Conservation (phyloP, 208 protist species). For the Wallacemonas collosoma region DNA sequence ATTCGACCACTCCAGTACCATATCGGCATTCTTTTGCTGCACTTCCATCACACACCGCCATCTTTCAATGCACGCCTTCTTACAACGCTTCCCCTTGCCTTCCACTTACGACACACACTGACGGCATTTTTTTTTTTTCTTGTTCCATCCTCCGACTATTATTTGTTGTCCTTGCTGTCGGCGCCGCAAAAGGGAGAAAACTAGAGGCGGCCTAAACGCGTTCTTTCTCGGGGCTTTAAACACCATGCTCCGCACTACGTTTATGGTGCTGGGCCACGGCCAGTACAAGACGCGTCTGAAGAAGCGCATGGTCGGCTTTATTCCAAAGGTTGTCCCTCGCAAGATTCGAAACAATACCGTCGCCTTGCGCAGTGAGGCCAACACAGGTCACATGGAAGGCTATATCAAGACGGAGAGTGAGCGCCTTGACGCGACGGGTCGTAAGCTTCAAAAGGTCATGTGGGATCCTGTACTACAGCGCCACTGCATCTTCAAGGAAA, state of each 20-base stretch:
- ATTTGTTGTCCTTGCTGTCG: too few species aligned
- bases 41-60: too few species aligned
- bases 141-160: too few species aligned
- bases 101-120: too few species aligned
- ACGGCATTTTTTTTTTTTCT: too few species aligned
- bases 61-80: too few species aligned
- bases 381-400: conserved; percentile 82
- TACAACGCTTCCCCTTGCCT: too few species aligned
- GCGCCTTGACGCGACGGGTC: conserved; percentile 73
- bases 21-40: too few species aligned
- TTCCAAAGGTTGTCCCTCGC: conserved; percentile 80
- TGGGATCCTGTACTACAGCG: conserved; percentile 82
- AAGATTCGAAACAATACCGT: conserved; percentile 86
- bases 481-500: conserved; percentile 79
- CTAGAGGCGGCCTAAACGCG: too few species aligned
- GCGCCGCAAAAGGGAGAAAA: too few species aligned
- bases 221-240: neutral
- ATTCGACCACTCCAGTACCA: too few species aligned
- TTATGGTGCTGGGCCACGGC: conserved; percentile 48
- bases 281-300: conserved; percentile 90
- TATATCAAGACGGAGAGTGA: conserved; percentile 83
- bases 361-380: conserved; percentile 81
- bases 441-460: conserved; percentile 77
- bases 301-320: conserved; percentile 88
- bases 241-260: conserved; percentile 42